Conservation (phyloP, 441 rosid genomes). For the Biscutella auriculata region DNA sequence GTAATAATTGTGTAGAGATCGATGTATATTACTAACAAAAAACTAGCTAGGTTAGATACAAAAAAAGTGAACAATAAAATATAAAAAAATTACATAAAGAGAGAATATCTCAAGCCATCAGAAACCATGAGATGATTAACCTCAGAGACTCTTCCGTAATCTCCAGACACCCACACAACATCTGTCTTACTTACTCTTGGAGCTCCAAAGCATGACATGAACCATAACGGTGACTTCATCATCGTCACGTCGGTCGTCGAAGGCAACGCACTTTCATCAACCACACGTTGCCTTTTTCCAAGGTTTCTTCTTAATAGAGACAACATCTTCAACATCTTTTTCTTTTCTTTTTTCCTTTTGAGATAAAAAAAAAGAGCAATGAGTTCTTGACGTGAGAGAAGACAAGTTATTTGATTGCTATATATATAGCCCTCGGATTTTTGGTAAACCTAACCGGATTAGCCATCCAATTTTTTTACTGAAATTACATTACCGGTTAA, state of each 20-base stretch:
- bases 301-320: constrained; percentile 27
- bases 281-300: constrained; percentile 55
- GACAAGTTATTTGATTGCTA: too few species aligned
- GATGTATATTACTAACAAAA: too few species aligned
- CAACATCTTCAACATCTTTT: constrained; percentile 37
- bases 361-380: too few species aligned
- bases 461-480: too few species aligned
- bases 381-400: too few species aligned
- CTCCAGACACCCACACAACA: constrained; percentile 64
- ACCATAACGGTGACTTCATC: constrained; percentile 31
- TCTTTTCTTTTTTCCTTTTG: background rate
- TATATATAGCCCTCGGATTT: too few species aligned
- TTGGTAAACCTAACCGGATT: too few species aligned
- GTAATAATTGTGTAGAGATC: background rate
- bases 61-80: background rate
- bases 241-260: background rate
- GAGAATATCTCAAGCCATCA: constrained; percentile 88
- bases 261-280: constrained; percentile 46
- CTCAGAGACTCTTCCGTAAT: constrained; percentile 51
- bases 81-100: constrained; percentile 44
- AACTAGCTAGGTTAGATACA: background rate
- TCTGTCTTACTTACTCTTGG: constrained; percentile 57
- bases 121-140: constrained; percentile 79
- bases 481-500: too few species aligned
- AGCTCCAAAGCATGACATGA: constrained; percentile 60